These are phyloP conservation scores for Marasmius sp. DNA, from an alignment of 1,284 basidiomycete species.

Conservation along the genomic window DNA sequence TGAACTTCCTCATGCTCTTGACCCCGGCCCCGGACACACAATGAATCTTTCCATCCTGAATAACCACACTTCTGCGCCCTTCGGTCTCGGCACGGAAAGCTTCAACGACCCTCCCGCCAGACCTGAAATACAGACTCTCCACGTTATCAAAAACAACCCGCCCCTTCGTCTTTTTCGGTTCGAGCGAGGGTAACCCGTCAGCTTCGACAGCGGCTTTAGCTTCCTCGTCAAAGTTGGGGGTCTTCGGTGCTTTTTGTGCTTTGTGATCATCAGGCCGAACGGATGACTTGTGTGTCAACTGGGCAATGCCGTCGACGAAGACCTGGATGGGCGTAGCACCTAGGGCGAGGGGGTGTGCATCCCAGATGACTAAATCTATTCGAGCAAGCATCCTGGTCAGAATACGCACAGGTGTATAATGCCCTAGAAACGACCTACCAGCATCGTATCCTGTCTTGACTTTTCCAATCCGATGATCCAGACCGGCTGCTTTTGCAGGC, in stretches of 20 bases:
- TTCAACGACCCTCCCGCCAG: conserved; percentile 25
- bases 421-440: conserved; percentile 24
- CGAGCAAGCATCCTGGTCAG: background rate
- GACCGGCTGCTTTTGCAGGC: conserved; percentile 75
- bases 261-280: conserved; percentile 42
- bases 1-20: background rate
- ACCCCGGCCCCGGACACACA: conserved; percentile 32
- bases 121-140: conserved; percentile 43
- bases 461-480: conserved; percentile 81
- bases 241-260: conserved; percentile 50
- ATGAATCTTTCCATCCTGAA: conserved; percentile 40
- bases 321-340: conserved; percentile 74
- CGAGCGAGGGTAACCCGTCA: conserved; percentile 67
- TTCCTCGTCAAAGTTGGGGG: conserved; percentile 62
- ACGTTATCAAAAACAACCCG: conserved; percentile 65
- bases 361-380: conserved; percentile 65
- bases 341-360: conserved; percentile 76
- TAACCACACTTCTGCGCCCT: conserved; percentile 33
- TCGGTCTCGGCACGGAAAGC: conserved; percentile 22
- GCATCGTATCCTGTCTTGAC: conserved; percentile 53
- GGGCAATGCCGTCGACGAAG: conserved; percentile 70
- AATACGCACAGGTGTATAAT: conserved; percentile 1
- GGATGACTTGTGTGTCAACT: conserved; percentile 39
- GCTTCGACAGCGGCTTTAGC: conserved; percentile 52
- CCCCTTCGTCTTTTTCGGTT: conserved; percentile 31